Evolutionary conservation across 140 eudicot genomes (phyloP).

Genomic region (Oenanthe javanica): DNA sequence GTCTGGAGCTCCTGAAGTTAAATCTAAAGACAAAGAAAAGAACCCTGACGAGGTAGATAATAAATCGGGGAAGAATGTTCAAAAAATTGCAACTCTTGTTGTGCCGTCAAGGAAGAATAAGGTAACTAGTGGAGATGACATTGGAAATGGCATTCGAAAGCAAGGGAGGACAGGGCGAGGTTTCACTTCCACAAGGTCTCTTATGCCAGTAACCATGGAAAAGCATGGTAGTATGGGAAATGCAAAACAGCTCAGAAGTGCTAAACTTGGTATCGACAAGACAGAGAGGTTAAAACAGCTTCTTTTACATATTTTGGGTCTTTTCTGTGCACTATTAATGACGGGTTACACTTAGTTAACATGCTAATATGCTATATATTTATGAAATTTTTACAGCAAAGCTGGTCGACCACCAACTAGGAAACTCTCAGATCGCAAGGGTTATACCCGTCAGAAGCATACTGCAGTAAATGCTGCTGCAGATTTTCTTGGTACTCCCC

Average conservation of each 20-base stretch:
- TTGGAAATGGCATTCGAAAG: constrained; percentile 61
- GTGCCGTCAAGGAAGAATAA: constrained; percentile 59
- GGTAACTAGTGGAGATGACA: constrained; percentile 41
- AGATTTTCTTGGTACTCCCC: constrained; percentile 65
- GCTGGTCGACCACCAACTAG: constrained; percentile 74
- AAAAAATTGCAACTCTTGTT: constrained; percentile 50
- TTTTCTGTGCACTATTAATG: background rate
- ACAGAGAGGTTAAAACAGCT: constrained; percentile 40
- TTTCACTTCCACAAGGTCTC: constrained; percentile 49
- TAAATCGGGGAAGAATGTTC: constrained; percentile 45
- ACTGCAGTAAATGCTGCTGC: constrained; percentile 39
- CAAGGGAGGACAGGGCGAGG: constrained; percentile 79
- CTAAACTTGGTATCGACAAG: constrained; percentile 60
- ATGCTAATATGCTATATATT: background rate
- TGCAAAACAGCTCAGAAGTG: constrained; percentile 71
- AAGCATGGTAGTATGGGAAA: constrained; percentile 65
- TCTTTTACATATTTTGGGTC: background rate
- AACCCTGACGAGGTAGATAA: constrained; percentile 47
- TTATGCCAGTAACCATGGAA: constrained; percentile 39
- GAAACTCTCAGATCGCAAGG: constrained; percentile 80
- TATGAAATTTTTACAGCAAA: constrained; percentile 33
- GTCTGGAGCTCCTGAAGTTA: constrained; percentile 66
- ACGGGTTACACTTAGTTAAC: background rate
- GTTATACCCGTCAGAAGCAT: constrained; percentile 72
- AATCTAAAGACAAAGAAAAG: constrained; percentile 52